Evolutionary conservation across 1,139 yeast species (phyloP).

Genomic region (Debaryomyces psychrophilus): DNA sequence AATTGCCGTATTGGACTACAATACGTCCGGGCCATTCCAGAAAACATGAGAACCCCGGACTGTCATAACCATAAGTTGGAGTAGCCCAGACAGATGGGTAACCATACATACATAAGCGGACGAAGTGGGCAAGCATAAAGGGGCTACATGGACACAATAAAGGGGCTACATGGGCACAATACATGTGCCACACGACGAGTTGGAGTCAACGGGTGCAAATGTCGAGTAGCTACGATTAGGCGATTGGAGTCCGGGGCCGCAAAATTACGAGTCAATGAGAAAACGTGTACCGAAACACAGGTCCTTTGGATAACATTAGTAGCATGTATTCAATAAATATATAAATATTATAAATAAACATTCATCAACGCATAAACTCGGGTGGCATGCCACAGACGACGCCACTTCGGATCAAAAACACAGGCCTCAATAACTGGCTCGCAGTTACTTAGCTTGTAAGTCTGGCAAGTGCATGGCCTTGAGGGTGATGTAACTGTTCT

Average conservation of each 20-base stretch:
- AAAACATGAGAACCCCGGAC: background rate
- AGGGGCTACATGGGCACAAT: no score
- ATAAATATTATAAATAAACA: slow-evolving; percentile 4
- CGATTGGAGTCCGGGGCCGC: no score
- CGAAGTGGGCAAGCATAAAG: background rate
- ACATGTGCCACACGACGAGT: no score
- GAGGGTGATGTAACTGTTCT: slow-evolving; percentile 66
- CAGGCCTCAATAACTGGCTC: background rate
- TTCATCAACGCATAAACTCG: slow-evolving; percentile 2
- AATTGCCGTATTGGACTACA: background rate
- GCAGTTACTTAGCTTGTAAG: slow-evolving; percentile 27
- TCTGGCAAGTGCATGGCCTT: slow-evolving; percentile 53
- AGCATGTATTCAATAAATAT: slow-evolving; percentile 3
- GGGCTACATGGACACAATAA: no score
- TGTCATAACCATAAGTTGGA: background rate
- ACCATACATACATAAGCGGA: background rate
- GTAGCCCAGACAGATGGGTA: background rate
- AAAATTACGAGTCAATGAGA: no score
- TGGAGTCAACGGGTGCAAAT: no score
- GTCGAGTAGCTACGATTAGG: background rate
- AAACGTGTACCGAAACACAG: no score
- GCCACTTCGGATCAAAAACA: background rate
- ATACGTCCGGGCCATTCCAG: background rate
- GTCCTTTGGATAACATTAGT: background rate
- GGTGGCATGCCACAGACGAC: background rate